Conservation (phyloP, 202 grass and related monocot species). For the Bolboschoenoplectus hybrid region DNA sequence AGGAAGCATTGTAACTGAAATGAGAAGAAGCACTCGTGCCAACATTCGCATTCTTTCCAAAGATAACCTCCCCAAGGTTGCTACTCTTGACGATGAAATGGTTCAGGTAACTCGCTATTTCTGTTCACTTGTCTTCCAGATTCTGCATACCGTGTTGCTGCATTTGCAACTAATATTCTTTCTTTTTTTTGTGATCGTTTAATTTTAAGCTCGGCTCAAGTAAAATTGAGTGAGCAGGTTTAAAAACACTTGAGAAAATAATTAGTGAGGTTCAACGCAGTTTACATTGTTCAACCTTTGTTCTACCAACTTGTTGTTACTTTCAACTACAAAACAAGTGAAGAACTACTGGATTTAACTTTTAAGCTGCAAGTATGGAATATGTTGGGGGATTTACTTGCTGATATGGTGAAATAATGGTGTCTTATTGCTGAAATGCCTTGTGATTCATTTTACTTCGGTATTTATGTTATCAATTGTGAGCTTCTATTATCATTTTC, state of each 20-base stretch:
- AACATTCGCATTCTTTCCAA: slow-evolving; percentile 95
- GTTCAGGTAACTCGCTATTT: slow-evolving; percentile 63
- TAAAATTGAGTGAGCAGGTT: background rate
- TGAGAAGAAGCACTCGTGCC: slow-evolving; percentile 76
- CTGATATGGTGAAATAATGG: background rate
- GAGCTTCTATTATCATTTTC: background rate
- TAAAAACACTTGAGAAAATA: background rate
- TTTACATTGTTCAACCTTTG: background rate
- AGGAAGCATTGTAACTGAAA: slow-evolving; percentile 93
- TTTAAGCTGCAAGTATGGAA: slow-evolving; percentile 19
- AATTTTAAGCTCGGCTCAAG: slow-evolving; percentile 11
- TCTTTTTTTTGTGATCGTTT: slow-evolving; percentile 13
- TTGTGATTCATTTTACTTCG: background rate
- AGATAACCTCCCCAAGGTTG: slow-evolving; percentile 93
- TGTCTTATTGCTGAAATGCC: background rate
- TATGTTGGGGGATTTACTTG: background rate
- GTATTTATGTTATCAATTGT: background rate
- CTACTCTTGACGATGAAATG: slow-evolving; percentile 96
- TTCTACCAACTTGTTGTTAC: slow-evolving; percentile 18
- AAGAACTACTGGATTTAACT: background rate
- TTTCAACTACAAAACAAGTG: background rate
- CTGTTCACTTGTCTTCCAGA: background rate
- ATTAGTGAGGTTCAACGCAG: background rate
- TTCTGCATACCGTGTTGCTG: background rate
- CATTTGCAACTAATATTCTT: slow-evolving; percentile 32